Conservation (phyloP, 108 stramenopile genomes). For the Skeletonema menzelii region DNA sequence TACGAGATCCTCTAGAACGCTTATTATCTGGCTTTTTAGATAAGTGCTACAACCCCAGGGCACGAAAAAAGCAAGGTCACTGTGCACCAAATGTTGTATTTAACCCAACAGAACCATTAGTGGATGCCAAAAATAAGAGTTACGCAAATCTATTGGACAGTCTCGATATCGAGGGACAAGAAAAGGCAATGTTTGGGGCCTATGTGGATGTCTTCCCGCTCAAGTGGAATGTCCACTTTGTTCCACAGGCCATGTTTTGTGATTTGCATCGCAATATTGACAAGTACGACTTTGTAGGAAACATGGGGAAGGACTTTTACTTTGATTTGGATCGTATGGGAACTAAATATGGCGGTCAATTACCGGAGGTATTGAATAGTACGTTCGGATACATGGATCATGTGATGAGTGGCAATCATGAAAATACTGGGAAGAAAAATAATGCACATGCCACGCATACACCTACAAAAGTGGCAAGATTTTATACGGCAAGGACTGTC, state of each 20-base stretch:
- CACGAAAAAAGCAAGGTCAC: constrained; percentile 35
- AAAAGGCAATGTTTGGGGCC: constrained; percentile 50
- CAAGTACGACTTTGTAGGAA: constrained; percentile 56
- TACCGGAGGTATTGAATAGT: constrained; percentile 16
- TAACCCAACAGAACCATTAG: constrained; percentile 11
- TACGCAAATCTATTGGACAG: constrained; percentile 8
- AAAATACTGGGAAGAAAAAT: constrained; percentile 18
- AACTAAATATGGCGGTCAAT: constrained; percentile 14
- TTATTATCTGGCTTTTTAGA: constrained; percentile 62
- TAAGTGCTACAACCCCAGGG: constrained; percentile 45
- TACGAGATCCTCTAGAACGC: constrained; percentile 70
- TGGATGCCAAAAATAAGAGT: not conserved
- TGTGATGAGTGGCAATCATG: not conserved
- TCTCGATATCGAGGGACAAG: constrained; percentile 11
- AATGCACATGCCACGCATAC: constrained; percentile 24
- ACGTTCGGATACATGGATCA: constrained; percentile 29
- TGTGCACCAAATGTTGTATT: constrained; percentile 49
- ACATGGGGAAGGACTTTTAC: constrained; percentile 50
- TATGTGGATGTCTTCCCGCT: constrained; percentile 64
- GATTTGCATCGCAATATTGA: constrained; percentile 54
- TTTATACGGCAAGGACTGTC: constrained; percentile 59
- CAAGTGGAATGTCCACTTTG: constrained; percentile 72
- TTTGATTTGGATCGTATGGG: constrained; percentile 41
- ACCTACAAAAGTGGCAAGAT: constrained; percentile 32
- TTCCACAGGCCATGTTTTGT: constrained; percentile 56